phyloP scores from a whole-genome alignment of 306 rosid species.

The Carpinus fangiana region DNA sequence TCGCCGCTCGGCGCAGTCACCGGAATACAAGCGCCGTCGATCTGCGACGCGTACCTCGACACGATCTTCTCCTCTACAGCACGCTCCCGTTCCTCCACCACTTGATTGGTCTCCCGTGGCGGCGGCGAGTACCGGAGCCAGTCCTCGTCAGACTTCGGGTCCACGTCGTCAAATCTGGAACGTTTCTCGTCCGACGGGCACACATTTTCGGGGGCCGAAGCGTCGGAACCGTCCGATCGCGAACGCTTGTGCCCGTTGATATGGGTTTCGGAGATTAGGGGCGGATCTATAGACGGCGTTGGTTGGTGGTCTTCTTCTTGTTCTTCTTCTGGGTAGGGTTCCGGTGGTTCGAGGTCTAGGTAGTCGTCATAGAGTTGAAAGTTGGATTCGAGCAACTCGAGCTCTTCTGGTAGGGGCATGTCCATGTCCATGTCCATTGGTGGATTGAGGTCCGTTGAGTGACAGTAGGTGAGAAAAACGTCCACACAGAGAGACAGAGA shows the following conservation, averaged over 20 bases:
- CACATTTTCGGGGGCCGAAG: constrained; percentile 14
- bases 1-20: constrained; percentile 80
- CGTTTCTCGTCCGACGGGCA: constrained; percentile 51
- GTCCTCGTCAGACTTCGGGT: constrained; percentile 37
- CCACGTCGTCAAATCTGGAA: constrained; percentile 37
- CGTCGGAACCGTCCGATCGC: constrained; percentile 35
- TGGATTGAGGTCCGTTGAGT: background rate
- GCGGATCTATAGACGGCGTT: constrained; percentile 23
- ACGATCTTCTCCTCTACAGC: constrained; percentile 52
- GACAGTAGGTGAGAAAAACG: background rate
- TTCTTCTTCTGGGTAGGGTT: constrained; percentile 37
- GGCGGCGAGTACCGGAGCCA: constrained; percentile 82
- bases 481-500: no score
- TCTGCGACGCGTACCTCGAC: constrained; percentile 73
- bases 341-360: constrained; percentile 42
- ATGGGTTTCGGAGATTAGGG: constrained; percentile 20
- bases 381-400: constrained; percentile 77
- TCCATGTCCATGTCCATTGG: constrained; percentile 57
- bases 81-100: constrained; percentile 27
- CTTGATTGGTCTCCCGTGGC: constrained; percentile 14
- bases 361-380: constrained; percentile 37
- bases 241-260: constrained; percentile 57
- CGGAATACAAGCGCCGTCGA: constrained; percentile 81
- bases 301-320: constrained; percentile 27
- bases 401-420: constrained; percentile 78